Evolutionary conservation across 2,329 filamentous ascomycete genomes (phyloP).

Genomic region (Zymoseptoria ardabiliae): DNA sequence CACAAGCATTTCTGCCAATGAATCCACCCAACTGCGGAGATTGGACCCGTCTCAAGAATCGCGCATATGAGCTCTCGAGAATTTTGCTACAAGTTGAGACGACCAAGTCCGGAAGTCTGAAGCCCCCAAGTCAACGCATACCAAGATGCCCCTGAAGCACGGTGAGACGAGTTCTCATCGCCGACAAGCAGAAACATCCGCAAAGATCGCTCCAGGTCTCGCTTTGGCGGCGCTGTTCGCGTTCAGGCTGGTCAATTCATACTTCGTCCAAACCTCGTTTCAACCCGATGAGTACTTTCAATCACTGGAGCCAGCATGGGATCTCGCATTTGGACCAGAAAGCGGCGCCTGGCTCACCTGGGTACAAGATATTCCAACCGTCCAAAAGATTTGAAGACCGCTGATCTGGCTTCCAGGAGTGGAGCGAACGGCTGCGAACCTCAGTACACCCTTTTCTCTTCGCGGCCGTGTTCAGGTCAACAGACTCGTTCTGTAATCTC

Average conservation of each 20-base stretch:
- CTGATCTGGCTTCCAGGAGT: slow-evolving; percentile 59
- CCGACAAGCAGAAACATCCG: not conserved
- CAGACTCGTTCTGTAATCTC: slow-evolving; percentile 49
- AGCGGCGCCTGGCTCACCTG: slow-evolving; percentile 92
- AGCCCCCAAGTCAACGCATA: not conserved
- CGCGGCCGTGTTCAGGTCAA: slow-evolving; percentile 61
- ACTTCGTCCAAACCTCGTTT: slow-evolving; percentile 81
- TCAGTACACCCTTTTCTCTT: slow-evolving; percentile 89
- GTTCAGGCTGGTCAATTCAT: slow-evolving; percentile 72
- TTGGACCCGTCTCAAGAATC: not conserved
- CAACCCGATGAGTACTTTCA: slow-evolving; percentile 98
- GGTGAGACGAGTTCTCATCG: not conserved
- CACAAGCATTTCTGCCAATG: not conserved
- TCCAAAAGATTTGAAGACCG: not conserved
- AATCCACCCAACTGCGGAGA: not conserved
- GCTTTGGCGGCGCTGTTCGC: slow-evolving; percentile 43
- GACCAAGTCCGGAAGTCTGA: not conserved
- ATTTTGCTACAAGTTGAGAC: not conserved
- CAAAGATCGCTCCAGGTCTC: not conserved
- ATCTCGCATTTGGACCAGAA: slow-evolving; percentile 67
- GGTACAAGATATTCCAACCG: slow-evolving; percentile 48
- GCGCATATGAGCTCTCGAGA: not conserved
- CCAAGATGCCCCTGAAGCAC: not conserved
- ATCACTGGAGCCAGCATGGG: slow-evolving; percentile 89
- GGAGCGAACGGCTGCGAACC: slow-evolving; percentile 77